Percentiles rank a stretch among this genome's conserved stretches.
These are phyloP conservation scores for Excoecaria agallocha DNA, from an alignment of 345 rosid species.

Conservation along the genomic window DNA sequence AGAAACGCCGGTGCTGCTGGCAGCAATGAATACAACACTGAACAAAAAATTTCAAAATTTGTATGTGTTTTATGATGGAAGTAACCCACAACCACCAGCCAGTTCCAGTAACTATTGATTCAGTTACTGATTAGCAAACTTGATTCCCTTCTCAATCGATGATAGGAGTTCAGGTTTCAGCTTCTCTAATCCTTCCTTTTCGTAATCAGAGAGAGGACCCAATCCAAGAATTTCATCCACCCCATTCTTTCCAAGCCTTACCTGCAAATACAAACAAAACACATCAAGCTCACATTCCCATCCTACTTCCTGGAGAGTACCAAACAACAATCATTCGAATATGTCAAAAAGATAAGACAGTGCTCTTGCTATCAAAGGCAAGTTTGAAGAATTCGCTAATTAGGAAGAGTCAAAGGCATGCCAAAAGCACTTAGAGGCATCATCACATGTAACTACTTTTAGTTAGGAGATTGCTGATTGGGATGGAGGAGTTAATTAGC, in stretches of 20 bases:
- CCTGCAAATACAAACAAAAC: constrained; percentile 40
- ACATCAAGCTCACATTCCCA: too few relatives aligned
- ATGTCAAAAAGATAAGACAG: too few relatives aligned
- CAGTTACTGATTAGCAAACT: constrained; percentile 46
- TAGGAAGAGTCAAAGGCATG: too few relatives aligned
- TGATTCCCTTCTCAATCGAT: constrained; percentile 79
- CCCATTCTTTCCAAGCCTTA: constrained; percentile 75
- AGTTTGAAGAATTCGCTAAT: too few relatives aligned
- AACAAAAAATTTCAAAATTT: constrained; percentile 19
- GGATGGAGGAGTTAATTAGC: too few relatives aligned
- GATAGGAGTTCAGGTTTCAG: constrained; percentile 67
- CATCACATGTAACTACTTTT: too few relatives aligned
- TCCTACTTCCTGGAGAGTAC: neutral
- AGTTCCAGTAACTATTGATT: neutral
- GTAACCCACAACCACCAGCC: neutral
- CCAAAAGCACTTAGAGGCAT: too few relatives aligned
- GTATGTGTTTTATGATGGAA: neutral
- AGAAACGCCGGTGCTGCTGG: constrained; percentile 25
- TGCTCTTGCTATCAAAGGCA: too few relatives aligned
- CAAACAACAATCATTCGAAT: too few relatives aligned
- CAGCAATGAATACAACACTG: constrained; percentile 27
- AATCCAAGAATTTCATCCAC: constrained; percentile 75
- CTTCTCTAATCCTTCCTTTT: constrained; percentile 61
- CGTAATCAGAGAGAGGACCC: constrained; percentile 72
- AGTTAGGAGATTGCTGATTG: too few relatives aligned